These are phyloP conservation scores for Daphne laureola DNA, from an alignment of 441 rosid genomes.

Conservation along the genomic window DNA sequence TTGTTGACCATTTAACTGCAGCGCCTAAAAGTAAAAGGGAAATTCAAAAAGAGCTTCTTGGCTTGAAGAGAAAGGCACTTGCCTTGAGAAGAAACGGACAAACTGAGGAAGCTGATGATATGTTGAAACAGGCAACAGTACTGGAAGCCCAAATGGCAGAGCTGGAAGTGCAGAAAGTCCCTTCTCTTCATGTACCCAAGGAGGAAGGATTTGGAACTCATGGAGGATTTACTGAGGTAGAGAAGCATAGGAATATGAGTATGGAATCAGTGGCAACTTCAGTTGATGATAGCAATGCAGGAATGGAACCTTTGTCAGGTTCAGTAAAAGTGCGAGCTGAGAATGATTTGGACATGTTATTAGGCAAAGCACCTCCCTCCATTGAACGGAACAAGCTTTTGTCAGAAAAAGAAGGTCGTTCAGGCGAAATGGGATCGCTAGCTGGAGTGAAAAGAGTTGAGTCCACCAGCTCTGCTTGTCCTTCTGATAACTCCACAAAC, in stretches of 20 bases:
- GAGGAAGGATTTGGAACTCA: constrained; percentile 14
- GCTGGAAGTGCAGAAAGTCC: constrained; percentile 27
- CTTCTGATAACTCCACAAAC: constrained; percentile 19
- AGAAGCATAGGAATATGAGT: constrained; percentile 14
- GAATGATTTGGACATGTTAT: constrained; percentile 12
- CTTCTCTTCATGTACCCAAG: constrained; percentile 17
- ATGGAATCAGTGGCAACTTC: neutral
- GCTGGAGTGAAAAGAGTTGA: constrained; percentile 14
- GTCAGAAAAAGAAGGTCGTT: constrained; percentile 11
- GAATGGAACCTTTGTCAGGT: constrained; percentile 18
- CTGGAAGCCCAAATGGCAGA: constrained; percentile 54
- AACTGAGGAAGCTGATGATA: constrained; percentile 54
- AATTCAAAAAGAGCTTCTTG: constrained; percentile 55
- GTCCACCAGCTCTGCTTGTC: constrained; percentile 17
- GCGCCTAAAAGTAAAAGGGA: constrained; percentile 47
- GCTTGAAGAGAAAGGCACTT: constrained; percentile 65
- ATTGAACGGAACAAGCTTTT: constrained; percentile 7
- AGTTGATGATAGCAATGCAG: constrained; percentile 16
- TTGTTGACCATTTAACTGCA: constrained; percentile 16
- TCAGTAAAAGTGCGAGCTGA: constrained; percentile 13
- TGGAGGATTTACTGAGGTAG: constrained; percentile 14
- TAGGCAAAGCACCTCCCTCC: constrained; percentile 12
- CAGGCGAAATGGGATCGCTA: constrained; percentile 16
- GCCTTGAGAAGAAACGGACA: constrained; percentile 59
- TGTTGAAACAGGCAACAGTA: constrained; percentile 41